phyloP scores from a whole-genome alignment of 257 asterid genomes.

The Gynochthodes officinalis region DNA sequence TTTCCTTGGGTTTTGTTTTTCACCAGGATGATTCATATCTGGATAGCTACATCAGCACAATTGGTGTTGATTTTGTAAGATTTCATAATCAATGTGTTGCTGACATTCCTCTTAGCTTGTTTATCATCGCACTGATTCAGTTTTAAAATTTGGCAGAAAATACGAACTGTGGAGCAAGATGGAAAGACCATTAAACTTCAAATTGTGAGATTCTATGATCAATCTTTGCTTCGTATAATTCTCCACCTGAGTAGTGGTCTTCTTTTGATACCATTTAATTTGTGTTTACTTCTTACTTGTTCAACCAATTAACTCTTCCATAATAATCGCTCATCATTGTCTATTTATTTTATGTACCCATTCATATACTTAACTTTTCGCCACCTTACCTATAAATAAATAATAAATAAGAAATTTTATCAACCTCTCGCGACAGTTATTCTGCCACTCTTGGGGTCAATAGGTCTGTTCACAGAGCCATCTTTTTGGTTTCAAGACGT shows the following conservation, averaged over 20 bases:
- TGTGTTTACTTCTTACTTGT: no score
- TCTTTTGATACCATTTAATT: not conserved
- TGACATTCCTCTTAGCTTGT: not conserved
- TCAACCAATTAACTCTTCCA: not conserved
- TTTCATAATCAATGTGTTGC: not conserved
- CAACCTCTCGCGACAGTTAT: not conserved
- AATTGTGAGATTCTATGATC: constrained; percentile 43
- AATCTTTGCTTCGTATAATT: not conserved
- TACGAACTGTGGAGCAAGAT: constrained; percentile 89
- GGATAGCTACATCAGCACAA: constrained; percentile 90
- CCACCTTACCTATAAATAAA: not conserved
- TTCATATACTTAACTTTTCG: not conserved
- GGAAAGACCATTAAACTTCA: constrained; percentile 88
- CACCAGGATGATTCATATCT: constrained; percentile 77
- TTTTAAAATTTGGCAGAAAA: constrained; percentile 52
- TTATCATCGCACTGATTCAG: constrained; percentile 7
- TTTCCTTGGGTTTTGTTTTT: not conserved
- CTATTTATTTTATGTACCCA: not conserved
- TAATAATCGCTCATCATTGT: not conserved
- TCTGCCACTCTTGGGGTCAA: constrained; percentile 1
- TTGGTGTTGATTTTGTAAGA: constrained; percentile 95
- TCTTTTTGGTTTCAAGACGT: not conserved
- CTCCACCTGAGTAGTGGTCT: not conserved
- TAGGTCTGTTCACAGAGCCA: not conserved
- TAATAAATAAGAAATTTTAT: not conserved